phyloP scores from a whole-genome alignment of 2,329 filamentous ascomycete genomes.

The Fusarium sp. region DNA sequence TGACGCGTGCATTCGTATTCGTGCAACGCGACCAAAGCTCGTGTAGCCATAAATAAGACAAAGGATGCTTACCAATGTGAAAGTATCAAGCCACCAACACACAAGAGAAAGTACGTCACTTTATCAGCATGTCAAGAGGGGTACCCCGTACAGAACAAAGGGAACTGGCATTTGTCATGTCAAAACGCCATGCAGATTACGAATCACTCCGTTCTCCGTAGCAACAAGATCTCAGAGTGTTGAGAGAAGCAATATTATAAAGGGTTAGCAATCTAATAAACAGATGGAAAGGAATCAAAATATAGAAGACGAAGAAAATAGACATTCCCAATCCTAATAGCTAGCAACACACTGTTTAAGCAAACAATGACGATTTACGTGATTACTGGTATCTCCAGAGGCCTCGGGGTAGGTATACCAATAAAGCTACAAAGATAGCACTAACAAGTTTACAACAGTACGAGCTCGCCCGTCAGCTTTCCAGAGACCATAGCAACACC shows the following conservation, averaged over 20 bases:
- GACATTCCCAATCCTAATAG: rapidly evolving
- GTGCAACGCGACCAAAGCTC: not conserved
- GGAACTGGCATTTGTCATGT: not conserved
- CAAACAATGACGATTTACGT: not conserved
- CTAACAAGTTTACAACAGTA: rapidly evolving
- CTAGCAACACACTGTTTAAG: rapidly evolving
- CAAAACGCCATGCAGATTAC: not conserved
- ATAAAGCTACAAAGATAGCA: rapidly evolving
- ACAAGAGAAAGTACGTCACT: not conserved
- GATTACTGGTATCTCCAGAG: not conserved
- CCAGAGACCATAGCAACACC: not conserved
- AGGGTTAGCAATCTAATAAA: not conserved
- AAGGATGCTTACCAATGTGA: not conserved
- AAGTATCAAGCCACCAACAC: not conserved
- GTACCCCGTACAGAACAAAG: not conserved
- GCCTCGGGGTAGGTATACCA: not conserved
- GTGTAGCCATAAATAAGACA: not conserved
- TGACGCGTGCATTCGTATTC: not conserved
- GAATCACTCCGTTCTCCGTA: not conserved
- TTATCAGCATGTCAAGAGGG: not conserved
- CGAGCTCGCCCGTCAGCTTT: not conserved
- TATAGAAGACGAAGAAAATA: not conserved
- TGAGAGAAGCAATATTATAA: not conserved
- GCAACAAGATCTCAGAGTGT: not conserved
- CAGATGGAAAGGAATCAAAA: not conserved